Evolutionary conservation across 2,329 filamentous ascomycete genomes (phyloP).

Genomic region (Daldinia eschscholtzii): DNA sequence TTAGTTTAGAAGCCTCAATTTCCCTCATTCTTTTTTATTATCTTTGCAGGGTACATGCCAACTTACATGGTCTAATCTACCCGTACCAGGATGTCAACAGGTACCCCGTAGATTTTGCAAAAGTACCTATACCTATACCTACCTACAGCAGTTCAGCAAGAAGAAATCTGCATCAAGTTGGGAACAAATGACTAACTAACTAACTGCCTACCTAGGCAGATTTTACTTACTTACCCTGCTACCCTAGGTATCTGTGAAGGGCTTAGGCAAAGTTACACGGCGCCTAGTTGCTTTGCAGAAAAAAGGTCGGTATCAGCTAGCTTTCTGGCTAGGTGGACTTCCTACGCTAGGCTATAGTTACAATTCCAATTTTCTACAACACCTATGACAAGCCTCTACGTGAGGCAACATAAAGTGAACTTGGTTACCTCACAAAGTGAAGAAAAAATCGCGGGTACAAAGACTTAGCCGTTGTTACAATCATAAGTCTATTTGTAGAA

Average conservation of each 20-base stretch:
- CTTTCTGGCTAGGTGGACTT: not conserved
- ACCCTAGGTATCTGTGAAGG: not conserved
- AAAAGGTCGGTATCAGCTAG: constrained; percentile 10
- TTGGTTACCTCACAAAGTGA: no score
- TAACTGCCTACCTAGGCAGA: not conserved
- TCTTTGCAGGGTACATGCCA: not conserved
- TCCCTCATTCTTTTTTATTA: constrained; percentile 2
- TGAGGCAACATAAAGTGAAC: no score
- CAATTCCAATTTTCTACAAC: not conserved
- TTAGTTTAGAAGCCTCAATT: constrained; percentile 4
- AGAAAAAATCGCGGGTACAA: not conserved
- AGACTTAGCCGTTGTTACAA: not conserved
- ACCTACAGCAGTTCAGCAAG: not conserved
- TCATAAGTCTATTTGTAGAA: not conserved
- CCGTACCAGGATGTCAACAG: not conserved
- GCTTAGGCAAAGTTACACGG: constrained; percentile 23
- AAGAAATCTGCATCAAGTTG: not conserved
- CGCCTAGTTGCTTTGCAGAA: constrained; percentile 23
- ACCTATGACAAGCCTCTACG: not conserved
- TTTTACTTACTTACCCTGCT: not conserved
- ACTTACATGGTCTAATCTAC: not conserved
- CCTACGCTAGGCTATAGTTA: constrained; percentile 1
- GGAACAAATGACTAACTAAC: not conserved
- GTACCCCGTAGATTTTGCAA: not conserved
- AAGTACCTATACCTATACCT: no score